Evolutionary conservation across 441 rosid species (phyloP).

Genomic region (Erysimum pusillum): DNA sequence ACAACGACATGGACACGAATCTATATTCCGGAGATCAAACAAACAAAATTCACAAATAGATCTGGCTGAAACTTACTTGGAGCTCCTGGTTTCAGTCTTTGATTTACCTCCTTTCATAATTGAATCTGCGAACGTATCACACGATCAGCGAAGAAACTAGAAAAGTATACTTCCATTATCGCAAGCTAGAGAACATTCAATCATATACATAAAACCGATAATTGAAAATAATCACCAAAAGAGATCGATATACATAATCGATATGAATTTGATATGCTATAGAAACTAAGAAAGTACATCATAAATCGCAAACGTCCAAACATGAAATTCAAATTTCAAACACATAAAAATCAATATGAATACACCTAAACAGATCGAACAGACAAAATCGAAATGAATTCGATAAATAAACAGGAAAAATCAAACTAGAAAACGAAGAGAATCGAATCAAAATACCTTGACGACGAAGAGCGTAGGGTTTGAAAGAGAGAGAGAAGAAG

Average conservation of each 20-base stretch:
- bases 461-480: slow-evolving; percentile 49
- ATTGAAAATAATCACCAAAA: neutral
- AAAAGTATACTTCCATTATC: neutral
- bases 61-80: slow-evolving; percentile 60
- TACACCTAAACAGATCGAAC: neutral
- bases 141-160: slow-evolving; percentile 48
- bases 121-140: slow-evolving; percentile 55
- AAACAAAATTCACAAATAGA: neutral
- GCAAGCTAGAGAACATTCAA: neutral
- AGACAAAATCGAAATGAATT: slow-evolving; percentile 15
- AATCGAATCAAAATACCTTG: slow-evolving; percentile 51
- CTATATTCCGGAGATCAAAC: slow-evolving; percentile 44
- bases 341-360: neutral
- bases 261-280: neutral
- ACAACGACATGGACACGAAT: neutral
- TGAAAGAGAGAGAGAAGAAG: neutral
- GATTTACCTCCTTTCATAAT: slow-evolving; percentile 93
- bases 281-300: neutral
- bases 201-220: neutral
- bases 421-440: neutral
- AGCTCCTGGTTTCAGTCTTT: slow-evolving; percentile 73
- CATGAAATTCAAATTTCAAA: neutral
- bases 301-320: neutral
- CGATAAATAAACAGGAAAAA: neutral
- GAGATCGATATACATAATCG: slow-evolving; percentile 14